Percentiles rank a stretch among this genome's conserved stretches.
Evolutionary conservation across 2,329 filamentous ascomycete species (phyloP).

Genomic region (Sphaerostilbella broomeana): DNA sequence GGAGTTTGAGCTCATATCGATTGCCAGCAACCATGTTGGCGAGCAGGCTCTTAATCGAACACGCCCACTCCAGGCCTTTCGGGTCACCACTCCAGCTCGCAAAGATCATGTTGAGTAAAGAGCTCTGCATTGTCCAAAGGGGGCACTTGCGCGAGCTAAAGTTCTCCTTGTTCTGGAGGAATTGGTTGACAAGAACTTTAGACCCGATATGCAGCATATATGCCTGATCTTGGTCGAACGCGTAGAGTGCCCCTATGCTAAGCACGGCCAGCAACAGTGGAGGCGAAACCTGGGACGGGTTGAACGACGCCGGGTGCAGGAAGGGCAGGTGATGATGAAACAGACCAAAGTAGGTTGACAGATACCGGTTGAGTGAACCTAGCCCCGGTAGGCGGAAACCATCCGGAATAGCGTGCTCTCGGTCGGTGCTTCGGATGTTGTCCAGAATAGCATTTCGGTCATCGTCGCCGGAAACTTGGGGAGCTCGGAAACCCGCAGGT

Average conservation of each 20-base stretch:
- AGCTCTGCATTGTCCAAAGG: constrained; percentile 97
- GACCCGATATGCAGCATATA: constrained; percentile 97
- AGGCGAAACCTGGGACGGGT: constrained; percentile 70
- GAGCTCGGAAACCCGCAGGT: constrained; percentile 61
- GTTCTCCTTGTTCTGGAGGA: constrained; percentile 95
- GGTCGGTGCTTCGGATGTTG: constrained; percentile 75
- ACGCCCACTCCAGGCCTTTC: constrained; percentile 96
- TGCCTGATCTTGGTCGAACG: constrained; percentile 93
- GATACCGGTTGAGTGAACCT: constrained; percentile 77
- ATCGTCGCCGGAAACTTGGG: constrained; percentile 77
- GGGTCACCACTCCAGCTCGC: constrained; percentile 98
- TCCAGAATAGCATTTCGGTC: constrained; percentile 80
- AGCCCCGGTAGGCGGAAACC: constrained; percentile 83
- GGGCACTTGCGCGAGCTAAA: constrained; percentile 97
- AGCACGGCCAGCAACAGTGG: constrained; percentile 82
- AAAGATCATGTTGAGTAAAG: constrained; percentile 96
- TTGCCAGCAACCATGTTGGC: constrained; percentile 99
- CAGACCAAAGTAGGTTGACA: constrained; percentile 92
- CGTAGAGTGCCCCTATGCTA: constrained; percentile 92
- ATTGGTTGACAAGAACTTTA: constrained; percentile 94
- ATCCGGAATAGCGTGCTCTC: constrained; percentile 74
- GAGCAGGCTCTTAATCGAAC: constrained; percentile 95
- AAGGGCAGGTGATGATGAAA: constrained; percentile 98
- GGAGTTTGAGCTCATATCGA: constrained; percentile 89
- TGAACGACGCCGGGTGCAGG: constrained; percentile 86